Conservation (phyloP, 495 filamentous ascomycete genomes). For the Aspergillus bridgeri region DNA sequence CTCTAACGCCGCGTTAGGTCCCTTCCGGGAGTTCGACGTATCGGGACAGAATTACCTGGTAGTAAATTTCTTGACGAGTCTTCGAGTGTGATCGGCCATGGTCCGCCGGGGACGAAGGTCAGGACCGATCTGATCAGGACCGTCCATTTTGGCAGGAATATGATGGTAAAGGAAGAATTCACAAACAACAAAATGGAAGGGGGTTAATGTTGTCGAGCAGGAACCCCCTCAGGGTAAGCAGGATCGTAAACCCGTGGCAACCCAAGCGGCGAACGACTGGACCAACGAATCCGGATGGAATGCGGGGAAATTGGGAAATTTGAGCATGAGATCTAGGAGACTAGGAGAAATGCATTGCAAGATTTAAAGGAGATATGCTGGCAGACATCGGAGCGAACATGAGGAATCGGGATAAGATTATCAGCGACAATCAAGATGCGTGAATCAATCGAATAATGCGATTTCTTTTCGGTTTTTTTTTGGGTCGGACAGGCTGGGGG, state of each 20-base stretch:
- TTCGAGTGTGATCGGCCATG: conserved; percentile 32
- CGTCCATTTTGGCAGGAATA: conserved; percentile 33
- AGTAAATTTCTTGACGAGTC: conserved; percentile 41
- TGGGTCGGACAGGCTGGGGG: neutral
- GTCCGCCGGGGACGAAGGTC: conserved; percentile 40
- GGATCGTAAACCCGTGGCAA: neutral
- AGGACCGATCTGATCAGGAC: conserved; percentile 51
- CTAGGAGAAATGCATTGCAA: too few relatives aligned
- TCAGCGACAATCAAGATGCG: conserved; percentile 7
- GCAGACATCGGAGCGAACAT: neutral
- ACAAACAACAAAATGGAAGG: neutral
- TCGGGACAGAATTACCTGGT: conserved; percentile 40
- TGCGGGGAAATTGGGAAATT: neutral
- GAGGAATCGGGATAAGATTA: neutral
- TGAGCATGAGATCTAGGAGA: neutral
- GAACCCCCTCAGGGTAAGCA: neutral
- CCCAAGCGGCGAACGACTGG: neutral
- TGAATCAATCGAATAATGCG: conserved; percentile 17
- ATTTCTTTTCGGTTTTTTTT: neutral
- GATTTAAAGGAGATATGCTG: neutral
- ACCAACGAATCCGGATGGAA: neutral
- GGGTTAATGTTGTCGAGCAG: neutral
- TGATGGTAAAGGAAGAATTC: neutral
- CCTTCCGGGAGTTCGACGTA: neutral
- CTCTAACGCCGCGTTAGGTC: conserved; percentile 36